Evolutionary conservation across 1,284 basidiomycete genomes (phyloP), one percentile per base, ranked within the genome.

Genomic region (Trametes versicolor): DNA sequence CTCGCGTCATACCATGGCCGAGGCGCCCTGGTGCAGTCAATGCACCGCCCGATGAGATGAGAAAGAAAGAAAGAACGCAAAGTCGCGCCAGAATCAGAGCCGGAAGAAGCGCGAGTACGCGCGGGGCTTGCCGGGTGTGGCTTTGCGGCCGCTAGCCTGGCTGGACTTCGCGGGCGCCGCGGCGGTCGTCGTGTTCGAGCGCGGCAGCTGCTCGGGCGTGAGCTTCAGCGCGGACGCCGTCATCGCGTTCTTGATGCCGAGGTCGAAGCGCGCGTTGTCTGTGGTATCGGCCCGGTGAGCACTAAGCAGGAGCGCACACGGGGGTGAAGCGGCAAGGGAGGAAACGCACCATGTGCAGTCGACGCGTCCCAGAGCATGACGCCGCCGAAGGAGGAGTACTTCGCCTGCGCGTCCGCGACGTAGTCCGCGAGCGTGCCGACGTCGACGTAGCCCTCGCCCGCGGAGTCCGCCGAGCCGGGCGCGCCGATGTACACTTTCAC

Each of bases 401-500:
- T 77, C 6, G 77, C 65, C 59, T 82, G 80, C 19, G 81, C 85
- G 51, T 79, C 68, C 45, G 73, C 69, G 8, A 81, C 79, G 62
- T 85, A 83, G 52, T 70, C 72, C 5, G 78, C 80, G 27, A 89
- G 74, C n/a, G 81, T 82, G 25, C 72, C 73, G 4, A 81, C 74
- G 59, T 77, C 74, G 56, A 86, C 84, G 68, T 83, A 89, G n/a
- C 87, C 87, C 10, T 75, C 76, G 13, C 80, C 82, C 9, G 76
- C 86, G 8, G 85, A 83, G 10, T 77, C 75, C 0, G 77, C 52
- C 0, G 85, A 78, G 0, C 82, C 87, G 0, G 88, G 83, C 23
- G 85, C 87, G 52, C 87, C 87, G 50, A 89, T 83, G 74, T 83
- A 89, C 6, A 89, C 76, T 76, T 87, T 89, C 64, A 89, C 79